Base-by-base conservation (phyloP, 345 rosid species). In the Geranium rotundifolium region DNA sequence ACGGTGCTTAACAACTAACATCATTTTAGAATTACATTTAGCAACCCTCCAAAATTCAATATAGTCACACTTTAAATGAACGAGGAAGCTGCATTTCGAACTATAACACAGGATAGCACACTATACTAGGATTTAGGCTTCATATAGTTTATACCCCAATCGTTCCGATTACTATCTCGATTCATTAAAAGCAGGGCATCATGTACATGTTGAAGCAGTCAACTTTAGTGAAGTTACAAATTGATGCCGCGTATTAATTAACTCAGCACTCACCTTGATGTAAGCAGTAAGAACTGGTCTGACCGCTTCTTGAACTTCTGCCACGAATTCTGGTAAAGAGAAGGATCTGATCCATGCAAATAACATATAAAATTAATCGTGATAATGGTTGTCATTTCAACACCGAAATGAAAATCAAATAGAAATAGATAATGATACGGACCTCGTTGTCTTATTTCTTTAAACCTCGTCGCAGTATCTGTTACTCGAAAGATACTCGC, bases 221-320 rank as follows among this genome's bases (percentile, higher is more conserved):
- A 41, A 41, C 50, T 41, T 41, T 41, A 41, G 12, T 41, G 1
- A 3, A 9, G 50, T 5, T 41, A 31, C 10, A 13, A 6, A 4
- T 41, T 41, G 12, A 41, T 41, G 50, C 50, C n/a, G n/a, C n/a
- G n/a, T n/a, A n/a, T n/a, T n/a, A n/a, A 19, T 19, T 2, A 31
- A 29, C 62, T 64, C 14, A 63, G 37, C 37, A 2, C 65, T 69
- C 56, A 80, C 99, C 86, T 90, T 90, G 66, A 80, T 82, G 72
- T 86, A 84, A 17, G 97, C 97, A 77, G 65, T 70, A 68, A 90
- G 85, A 50, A 90, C 95, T 10, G 96, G 97, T 72, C 81, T 81
- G 60, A 88, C 72, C 65, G 85, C 85, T 72, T 90, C 96, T 62
- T 90, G 99, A 75, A 90, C 85, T 81, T 93, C 99, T 20, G 76